Evolutionary conservation across 2,329 filamentous ascomycete genomes (phyloP).

Genomic region (Onygena corvina): DNA sequence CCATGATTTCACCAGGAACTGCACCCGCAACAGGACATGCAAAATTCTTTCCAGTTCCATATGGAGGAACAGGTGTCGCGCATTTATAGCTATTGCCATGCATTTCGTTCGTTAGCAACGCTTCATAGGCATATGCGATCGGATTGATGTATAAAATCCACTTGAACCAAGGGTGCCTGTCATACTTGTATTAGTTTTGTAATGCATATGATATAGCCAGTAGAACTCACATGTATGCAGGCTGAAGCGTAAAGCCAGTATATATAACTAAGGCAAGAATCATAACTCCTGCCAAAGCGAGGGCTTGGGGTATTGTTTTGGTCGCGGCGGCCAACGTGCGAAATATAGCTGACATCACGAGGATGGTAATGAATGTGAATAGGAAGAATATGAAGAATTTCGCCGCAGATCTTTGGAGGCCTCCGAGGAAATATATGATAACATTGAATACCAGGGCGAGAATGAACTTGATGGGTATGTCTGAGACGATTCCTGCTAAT

Average conservation of each 20-base stretch:
- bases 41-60: slow-evolving; percentile 38
- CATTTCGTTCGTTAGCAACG: slow-evolving; percentile 47
- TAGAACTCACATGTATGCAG: slow-evolving; percentile 23
- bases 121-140: slow-evolving; percentile 53
- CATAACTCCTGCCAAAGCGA: slow-evolving; percentile 44
- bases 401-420: slow-evolving; percentile 41
- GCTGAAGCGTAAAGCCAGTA: slow-evolving; percentile 51
- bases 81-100: slow-evolving; percentile 48
- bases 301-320: slow-evolving; percentile 50
- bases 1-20: slow-evolving; percentile 40
- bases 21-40: slow-evolving; percentile 46
- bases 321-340: slow-evolving; percentile 48
- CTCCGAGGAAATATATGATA: slow-evolving; percentile 75
- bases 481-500: slow-evolving; percentile 69
- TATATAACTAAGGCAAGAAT: slow-evolving; percentile 51
- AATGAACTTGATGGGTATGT: slow-evolving; percentile 69
- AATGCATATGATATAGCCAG: not conserved
- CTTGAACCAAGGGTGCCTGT: slow-evolving; percentile 48
- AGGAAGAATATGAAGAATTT: slow-evolving; percentile 54
- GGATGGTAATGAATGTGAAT: slow-evolving; percentile 47
- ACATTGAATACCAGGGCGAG: slow-evolving; percentile 68
- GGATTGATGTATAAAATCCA: slow-evolving; percentile 59
- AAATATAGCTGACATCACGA: slow-evolving; percentile 49
- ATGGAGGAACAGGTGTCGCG: slow-evolving; percentile 35
- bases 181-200: not conserved